phyloP scores from a whole-genome alignment of 805 yeast species.

The Lipomyces orientalis region DNA sequence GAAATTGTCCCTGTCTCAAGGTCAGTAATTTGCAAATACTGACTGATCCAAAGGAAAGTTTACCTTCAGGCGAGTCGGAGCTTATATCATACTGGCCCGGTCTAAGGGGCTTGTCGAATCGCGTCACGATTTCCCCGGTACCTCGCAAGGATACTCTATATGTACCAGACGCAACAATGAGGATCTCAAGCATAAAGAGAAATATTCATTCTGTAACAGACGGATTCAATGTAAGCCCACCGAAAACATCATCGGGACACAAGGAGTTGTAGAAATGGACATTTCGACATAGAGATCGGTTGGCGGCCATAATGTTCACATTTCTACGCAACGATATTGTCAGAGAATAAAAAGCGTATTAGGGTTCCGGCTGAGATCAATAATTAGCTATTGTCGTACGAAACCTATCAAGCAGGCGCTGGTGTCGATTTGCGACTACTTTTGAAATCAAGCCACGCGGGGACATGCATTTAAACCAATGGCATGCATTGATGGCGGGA shows the following conservation, averaged over 20 bases:
- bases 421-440: no score
- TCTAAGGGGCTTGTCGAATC: not conserved
- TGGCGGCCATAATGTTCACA: no score
- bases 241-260: not conserved
- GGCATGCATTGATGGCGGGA: no score
- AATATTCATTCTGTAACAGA: not conserved
- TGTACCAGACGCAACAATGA: not conserved
- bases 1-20: slow-evolving; percentile 2
- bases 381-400: no score
- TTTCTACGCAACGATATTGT: no score
- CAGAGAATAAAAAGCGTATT: no score
- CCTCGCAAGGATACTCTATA: not conserved
- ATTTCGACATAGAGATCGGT: no score
- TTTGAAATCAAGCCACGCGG: no score
- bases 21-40: not conserved
- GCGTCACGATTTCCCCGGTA: not conserved
- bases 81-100: not conserved
- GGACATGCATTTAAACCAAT: no score
- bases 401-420: no score
- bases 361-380: no score
- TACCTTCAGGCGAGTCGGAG: not conserved
- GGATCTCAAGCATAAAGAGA: not conserved
- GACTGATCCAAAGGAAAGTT: not conserved
- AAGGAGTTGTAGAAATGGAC: not conserved
- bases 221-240: not conserved